Evolutionary conservation across 495 filamentous ascomycete species (phyloP).

Genomic region (Clohesyomyces aquaticus): DNA sequence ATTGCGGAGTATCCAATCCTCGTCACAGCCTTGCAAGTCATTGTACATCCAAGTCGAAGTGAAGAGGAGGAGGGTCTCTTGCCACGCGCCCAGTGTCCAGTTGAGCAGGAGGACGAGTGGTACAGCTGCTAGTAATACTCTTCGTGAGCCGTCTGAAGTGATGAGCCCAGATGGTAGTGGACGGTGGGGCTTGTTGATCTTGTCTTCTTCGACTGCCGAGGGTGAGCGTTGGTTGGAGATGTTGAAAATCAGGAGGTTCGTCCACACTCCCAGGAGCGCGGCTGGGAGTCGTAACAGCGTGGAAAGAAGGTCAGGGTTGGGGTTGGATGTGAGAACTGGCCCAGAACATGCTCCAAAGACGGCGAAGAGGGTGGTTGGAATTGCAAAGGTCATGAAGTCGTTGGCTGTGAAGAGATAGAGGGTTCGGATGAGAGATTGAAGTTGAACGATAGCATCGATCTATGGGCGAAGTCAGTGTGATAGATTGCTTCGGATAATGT

Average conservation of each 20-base stretch:
- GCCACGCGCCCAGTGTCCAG: not conserved
- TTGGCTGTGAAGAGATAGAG: constrained; percentile 46
- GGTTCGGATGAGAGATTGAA: too few relatives aligned
- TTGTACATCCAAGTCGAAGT: constrained; percentile 24
- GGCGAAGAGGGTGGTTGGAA: constrained; percentile 25
- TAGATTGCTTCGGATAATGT: too few relatives aligned
- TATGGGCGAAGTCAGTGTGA: too few relatives aligned
- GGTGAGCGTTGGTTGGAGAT: constrained; percentile 28
- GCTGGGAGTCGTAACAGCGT: constrained; percentile 7
- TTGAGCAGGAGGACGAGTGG: constrained; percentile 4
- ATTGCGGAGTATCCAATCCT: constrained; percentile 13
- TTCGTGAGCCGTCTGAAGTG: not conserved
- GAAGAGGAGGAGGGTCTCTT: constrained; percentile 5
- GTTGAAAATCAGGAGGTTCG: constrained; percentile 23
- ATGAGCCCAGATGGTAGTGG: constrained; percentile 18
- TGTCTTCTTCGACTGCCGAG: constrained; percentile 15
- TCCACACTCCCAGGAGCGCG: constrained; percentile 4
- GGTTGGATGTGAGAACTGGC: constrained; percentile 1
- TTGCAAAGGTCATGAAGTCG: constrained; percentile 41
- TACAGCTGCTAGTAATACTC: not conserved
- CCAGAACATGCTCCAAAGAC: constrained; percentile 14
- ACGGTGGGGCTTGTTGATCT: constrained; percentile 26
- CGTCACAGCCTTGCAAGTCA: constrained; percentile 20
- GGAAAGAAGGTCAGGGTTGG: not conserved
- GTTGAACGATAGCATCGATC: too few relatives aligned